phyloP scores from a whole-genome alignment of 768 basidiomycete species.

The Arthromyces matolae region DNA sequence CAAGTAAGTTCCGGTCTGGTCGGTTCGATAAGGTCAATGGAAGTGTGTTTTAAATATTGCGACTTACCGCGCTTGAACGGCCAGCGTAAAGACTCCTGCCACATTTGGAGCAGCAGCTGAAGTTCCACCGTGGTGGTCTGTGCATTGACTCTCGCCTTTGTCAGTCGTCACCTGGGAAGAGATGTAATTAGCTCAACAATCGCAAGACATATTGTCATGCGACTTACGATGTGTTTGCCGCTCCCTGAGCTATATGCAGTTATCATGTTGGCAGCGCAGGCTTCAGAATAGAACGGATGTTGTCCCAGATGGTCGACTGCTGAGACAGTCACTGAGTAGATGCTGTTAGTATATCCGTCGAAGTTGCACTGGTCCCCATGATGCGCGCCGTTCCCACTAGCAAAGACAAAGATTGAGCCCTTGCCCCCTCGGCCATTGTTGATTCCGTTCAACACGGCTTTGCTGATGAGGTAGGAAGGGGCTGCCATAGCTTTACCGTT shows the following conservation, averaged over 20 bases:
- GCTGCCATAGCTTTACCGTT: slow-evolving; percentile 93
- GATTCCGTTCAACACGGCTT: slow-evolving; percentile 91
- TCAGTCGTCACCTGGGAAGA: slow-evolving; percentile 83
- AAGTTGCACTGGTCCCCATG: slow-evolving; percentile 97
- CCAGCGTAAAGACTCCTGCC: slow-evolving; percentile 88
- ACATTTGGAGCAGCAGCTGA: slow-evolving; percentile 98
- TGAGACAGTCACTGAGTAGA: slow-evolving; percentile 94
- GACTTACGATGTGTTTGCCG: slow-evolving; percentile 83
- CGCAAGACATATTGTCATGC: neutral
- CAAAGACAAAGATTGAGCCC: slow-evolving; percentile 94
- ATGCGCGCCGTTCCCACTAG: slow-evolving; percentile 91
- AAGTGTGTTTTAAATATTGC: slow-evolving; percentile 4
- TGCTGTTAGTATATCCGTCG: slow-evolving; percentile 97
- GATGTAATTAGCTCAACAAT: slow-evolving; percentile 14
- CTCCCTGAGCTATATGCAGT: slow-evolving; percentile 94
- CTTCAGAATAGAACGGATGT: slow-evolving; percentile 94
- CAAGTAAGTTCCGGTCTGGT: slow-evolving; percentile 90
- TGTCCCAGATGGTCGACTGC: slow-evolving; percentile 88
- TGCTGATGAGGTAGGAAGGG: slow-evolving; percentile 85
- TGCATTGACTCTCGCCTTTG: slow-evolving; percentile 78
- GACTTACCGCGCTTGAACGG: slow-evolving; percentile 74
- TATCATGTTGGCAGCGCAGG: slow-evolving; percentile 94
- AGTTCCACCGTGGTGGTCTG: slow-evolving; percentile 88
- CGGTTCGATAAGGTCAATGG: neutral
- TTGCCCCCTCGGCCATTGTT: slow-evolving; percentile 86